These are phyloP conservation scores for Euphrasia arctica DNA, from an alignment of 305 asterid genomes.

Conservation along the genomic window DNA sequence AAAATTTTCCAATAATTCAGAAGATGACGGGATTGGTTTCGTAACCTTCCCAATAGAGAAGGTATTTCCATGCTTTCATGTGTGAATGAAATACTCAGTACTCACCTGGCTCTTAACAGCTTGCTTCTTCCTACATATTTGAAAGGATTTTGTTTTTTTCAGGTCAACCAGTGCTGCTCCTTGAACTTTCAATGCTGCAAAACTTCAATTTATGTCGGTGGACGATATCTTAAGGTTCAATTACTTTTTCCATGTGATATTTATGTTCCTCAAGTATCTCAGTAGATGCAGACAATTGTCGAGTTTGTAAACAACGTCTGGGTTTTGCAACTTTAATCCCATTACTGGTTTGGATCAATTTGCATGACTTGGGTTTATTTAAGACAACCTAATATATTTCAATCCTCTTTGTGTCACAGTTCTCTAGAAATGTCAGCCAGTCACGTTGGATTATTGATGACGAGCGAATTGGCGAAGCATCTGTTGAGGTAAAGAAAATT, in stretches of 20 bases:
- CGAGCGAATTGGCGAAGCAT: conserved; percentile 97
- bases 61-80: conserved; percentile 37
- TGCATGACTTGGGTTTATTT: not conserved
- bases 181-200: conserved; percentile 53
- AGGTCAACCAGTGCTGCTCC: conserved; percentile 57
- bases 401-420: conserved; percentile 45
- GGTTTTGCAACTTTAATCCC: not conserved
- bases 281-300: not conserved
- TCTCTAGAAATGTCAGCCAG: conserved; percentile 93
- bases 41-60: conserved; percentile 40
- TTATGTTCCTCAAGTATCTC: conserved; percentile 7
- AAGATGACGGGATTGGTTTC: conserved; percentile 30
- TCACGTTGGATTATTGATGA: conserved; percentile 91
- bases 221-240: conserved; percentile 90
- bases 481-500: conserved; percentile 63
- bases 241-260: conserved; percentile 8
- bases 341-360: not conserved
- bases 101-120: not conserved
- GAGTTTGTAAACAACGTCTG: not conserved
- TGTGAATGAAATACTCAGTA: conserved; percentile 3
- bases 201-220: conserved; percentile 72
- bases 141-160: conserved; percentile 28
- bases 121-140: conserved; percentile 25
- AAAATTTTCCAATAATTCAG: conserved; percentile 30
- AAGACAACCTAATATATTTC: conserved; percentile 16